Percentiles rank a stretch among this genome's conserved stretches.
These are phyloP conservation scores for Leccinum brunneo-olivaceum DNA, from an alignment of 1,284 basidiomycete species.

Conservation along the genomic window DNA sequence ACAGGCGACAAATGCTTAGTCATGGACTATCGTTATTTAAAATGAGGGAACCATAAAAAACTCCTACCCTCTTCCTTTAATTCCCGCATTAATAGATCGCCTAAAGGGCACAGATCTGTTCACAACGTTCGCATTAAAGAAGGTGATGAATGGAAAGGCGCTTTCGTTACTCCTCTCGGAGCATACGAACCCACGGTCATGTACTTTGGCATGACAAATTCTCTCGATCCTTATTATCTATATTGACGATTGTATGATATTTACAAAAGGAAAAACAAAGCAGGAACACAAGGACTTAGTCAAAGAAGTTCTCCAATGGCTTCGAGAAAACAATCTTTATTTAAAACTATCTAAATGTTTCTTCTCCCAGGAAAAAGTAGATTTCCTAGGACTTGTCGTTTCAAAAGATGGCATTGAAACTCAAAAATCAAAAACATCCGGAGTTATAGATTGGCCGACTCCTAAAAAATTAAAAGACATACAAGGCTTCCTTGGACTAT, in stretches of 20 bases:
- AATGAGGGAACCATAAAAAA: neutral
- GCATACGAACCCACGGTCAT: neutral
- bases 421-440: no score
- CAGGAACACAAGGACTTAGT: neutral
- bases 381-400: no score
- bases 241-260: neutral
- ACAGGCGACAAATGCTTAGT: neutral
- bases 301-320: neutral
- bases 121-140: neutral
- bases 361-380: no score
- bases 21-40: neutral
- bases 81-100: no score
- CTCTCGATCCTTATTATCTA: neutral
- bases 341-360: no score
- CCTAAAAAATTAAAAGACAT: no score
- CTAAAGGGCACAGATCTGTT: no score
- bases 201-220: neutral
- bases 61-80: neutral
- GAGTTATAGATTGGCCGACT: no score
- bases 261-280: neutral
- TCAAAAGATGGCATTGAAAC: no score
- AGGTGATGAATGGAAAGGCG: neutral
- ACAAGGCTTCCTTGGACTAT: no score
- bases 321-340: no score
- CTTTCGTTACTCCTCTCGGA: neutral